These are phyloP conservation scores for Pluteus cervinus DNA, from an alignment of 768 basidiomycete species.

Conservation along the genomic window DNA sequence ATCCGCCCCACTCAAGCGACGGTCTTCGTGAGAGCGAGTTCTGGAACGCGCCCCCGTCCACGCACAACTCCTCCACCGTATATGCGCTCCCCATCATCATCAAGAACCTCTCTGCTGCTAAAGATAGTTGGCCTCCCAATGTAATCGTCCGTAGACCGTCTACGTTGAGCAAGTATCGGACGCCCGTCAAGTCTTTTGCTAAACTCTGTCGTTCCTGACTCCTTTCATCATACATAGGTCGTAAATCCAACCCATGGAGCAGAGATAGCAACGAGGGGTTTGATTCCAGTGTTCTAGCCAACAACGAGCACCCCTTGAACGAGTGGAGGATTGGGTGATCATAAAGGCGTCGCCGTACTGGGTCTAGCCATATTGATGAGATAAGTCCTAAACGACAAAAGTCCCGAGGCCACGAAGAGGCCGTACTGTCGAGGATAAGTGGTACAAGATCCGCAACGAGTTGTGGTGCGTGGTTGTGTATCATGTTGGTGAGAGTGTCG, in stretches of 20 bases:
- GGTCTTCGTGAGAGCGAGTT: conserved; percentile 20
- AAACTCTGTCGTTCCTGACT: conserved; percentile 10
- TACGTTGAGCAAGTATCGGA: conserved; percentile 36
- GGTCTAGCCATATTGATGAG: conserved; percentile 42
- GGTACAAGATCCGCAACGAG: conserved; percentile 49
- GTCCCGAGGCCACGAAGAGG: conserved; percentile 52
- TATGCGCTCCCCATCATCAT: conserved; percentile 34
- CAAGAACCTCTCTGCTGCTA: conserved; percentile 43
- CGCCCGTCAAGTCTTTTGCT: conserved; percentile 24
- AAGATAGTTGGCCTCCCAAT: conserved; percentile 42
- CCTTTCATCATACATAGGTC: conserved; percentile 19
- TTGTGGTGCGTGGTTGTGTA: conserved; percentile 9
- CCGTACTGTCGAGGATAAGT: conserved; percentile 40
- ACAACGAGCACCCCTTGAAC: conserved; percentile 31
- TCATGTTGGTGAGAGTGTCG: conserved; percentile 1
- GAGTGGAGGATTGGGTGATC: conserved; percentile 33
- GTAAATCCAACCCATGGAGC: conserved; percentile 36
- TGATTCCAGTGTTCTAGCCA: conserved; percentile 34
- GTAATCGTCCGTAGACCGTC: conserved; percentile 35
- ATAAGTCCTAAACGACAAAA: conserved; percentile 40
- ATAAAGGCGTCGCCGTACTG: conserved; percentile 40
- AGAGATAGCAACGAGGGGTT: conserved; percentile 29
- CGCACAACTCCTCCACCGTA: conserved; percentile 32
- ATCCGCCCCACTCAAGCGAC: conserved; percentile 51
- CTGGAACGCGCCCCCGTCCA: conserved; percentile 37